phyloP scores from a whole-genome alignment of 2,329 filamentous ascomycete genomes.

The Colletotrichum acutatum region DNA sequence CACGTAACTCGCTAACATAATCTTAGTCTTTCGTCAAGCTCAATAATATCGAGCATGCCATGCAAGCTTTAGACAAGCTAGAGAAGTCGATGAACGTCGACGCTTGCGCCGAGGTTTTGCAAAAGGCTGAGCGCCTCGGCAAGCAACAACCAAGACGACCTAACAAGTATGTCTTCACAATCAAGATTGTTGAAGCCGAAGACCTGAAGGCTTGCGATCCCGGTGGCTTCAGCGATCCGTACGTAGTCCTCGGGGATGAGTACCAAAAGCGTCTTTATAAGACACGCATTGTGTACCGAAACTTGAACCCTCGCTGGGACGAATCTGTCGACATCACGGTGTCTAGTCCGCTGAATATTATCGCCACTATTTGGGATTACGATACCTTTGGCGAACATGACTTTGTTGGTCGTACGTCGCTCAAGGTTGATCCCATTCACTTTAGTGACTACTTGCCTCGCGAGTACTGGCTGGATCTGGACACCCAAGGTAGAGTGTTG shows the following conservation, averaged over 20 bases:
- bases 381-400: constrained; percentile 98
- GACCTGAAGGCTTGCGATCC: constrained; percentile 98
- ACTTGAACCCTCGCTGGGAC: constrained; percentile 95
- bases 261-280: constrained; percentile 97
- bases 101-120: constrained; percentile 84
- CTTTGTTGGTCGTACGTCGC: constrained; percentile 93
- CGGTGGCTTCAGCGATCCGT: constrained; percentile 93
- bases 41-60: constrained; percentile 96
- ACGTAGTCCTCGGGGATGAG: constrained; percentile 96
- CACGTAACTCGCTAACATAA: neutral
- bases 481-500: constrained; percentile 90
- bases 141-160: constrained; percentile 72
- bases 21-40: constrained; percentile 92
- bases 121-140: constrained; percentile 76
- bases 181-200: constrained; percentile 98
- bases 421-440: constrained; percentile 97
- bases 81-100: constrained; percentile 93
- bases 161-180: constrained; percentile 95
- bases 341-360: constrained; percentile 89
- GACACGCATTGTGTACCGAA: constrained; percentile 90
- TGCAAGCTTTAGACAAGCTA: constrained; percentile 89
- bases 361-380: constrained; percentile 98
- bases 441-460: constrained; percentile 96
- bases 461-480: constrained; percentile 97
- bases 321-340: constrained; percentile 97